phyloP scores from a whole-genome alignment of 2,329 filamentous ascomycete genomes.

The Paradendryphiella salina region DNA sequence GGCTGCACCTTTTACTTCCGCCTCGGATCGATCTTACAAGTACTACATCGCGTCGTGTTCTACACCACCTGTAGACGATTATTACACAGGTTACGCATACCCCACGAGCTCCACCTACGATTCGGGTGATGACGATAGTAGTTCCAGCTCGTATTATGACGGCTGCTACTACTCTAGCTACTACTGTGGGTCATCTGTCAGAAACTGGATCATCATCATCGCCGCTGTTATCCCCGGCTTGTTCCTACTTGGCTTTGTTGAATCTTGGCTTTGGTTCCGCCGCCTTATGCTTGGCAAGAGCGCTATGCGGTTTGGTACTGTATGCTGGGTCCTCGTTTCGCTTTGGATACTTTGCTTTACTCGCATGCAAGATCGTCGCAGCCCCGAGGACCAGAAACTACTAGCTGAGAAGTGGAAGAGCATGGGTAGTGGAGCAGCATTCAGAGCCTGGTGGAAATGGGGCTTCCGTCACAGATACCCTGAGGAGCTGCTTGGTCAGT shows the following conservation, averaged over 20 bases:
- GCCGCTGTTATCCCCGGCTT: slow-evolving; percentile 31
- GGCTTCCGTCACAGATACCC: slow-evolving; percentile 39
- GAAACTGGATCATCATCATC: slow-evolving; percentile 38
- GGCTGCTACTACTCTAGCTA: slow-evolving; percentile 21
- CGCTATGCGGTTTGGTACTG: slow-evolving; percentile 37
- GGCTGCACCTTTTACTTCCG: slow-evolving; percentile 32
- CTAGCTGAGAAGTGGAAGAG: slow-evolving; percentile 37
- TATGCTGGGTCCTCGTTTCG: slow-evolving; percentile 38
- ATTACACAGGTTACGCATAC: neutral
- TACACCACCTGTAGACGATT: slow-evolving; percentile 15
- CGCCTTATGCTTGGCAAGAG: slow-evolving; percentile 40
- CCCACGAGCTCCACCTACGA: slow-evolving; percentile 4
- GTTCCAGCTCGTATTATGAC: slow-evolving; percentile 9
- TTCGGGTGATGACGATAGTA: neutral
- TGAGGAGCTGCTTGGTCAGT: slow-evolving; percentile 36
- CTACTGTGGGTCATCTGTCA: slow-evolving; percentile 3
- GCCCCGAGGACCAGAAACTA: slow-evolving; percentile 36
- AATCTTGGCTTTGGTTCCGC: slow-evolving; percentile 44
- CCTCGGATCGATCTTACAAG: slow-evolving; percentile 28
- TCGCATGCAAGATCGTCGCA: slow-evolving; percentile 37
- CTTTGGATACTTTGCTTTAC: slow-evolving; percentile 41
- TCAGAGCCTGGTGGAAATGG: slow-evolving; percentile 42
- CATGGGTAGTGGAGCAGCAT: slow-evolving; percentile 30
- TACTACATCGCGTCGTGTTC: slow-evolving; percentile 33
- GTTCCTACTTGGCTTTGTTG: slow-evolving; percentile 40